Evolutionary conservation across 257 asterid genomes (phyloP).

Genomic region (Cinchona pubescens): DNA sequence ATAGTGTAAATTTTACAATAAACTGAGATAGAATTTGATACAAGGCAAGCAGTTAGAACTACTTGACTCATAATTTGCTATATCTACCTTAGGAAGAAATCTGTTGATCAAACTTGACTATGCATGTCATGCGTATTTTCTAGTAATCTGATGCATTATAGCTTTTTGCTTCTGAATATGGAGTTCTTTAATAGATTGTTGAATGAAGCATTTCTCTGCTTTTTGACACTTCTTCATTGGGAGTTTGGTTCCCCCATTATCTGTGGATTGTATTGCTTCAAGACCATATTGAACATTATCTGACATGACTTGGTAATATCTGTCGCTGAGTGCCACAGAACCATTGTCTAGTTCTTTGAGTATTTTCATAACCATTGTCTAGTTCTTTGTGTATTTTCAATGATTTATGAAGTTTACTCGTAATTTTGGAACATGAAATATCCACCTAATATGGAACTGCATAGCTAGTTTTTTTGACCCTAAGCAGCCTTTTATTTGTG

Average conservation of each 20-base stretch:
- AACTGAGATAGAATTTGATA: background rate
- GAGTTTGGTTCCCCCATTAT: background rate
- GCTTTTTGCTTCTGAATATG: background rate
- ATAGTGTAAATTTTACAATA: background rate
- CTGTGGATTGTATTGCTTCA: background rate
- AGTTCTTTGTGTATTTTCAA: background rate
- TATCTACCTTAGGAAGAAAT: background rate
- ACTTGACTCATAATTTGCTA: background rate
- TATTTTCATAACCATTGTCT: background rate
- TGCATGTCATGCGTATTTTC: background rate
- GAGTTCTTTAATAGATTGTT: background rate
- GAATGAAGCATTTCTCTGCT: too few species aligned
- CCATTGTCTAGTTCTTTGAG: background rate
- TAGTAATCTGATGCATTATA: background rate
- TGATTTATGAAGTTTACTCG: background rate
- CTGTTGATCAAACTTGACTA: background rate
- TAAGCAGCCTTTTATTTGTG: conserved; percentile 19
- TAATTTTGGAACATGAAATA: background rate
- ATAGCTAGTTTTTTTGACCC: background rate
- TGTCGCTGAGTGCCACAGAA: background rate
- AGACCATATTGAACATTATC: background rate
- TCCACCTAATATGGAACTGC: background rate
- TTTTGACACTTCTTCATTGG: background rate
- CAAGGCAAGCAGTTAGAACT: background rate
- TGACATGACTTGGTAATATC: background rate